Evolutionary conservation across 495 filamentous ascomycete genomes (phyloP).

Genomic region (Aspergillus homomorphus): DNA sequence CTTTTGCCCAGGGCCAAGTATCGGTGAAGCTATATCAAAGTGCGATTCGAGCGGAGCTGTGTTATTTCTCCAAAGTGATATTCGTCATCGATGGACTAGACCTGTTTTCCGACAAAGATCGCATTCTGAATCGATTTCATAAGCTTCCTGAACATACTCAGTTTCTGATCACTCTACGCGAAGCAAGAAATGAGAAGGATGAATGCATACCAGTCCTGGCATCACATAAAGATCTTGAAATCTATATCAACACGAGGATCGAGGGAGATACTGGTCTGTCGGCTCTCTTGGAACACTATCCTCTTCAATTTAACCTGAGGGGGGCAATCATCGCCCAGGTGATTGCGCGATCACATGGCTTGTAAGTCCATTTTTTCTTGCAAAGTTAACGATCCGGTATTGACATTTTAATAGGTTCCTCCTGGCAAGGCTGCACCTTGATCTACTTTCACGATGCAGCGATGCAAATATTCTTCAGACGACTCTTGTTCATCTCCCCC

Average conservation of each 20-base stretch:
- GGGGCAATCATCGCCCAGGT: too few relatives aligned
- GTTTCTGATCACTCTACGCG: constrained; percentile 32
- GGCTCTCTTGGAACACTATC: constrained; percentile 14
- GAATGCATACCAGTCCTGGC: constrained; percentile 17
- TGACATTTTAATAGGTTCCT: too few relatives aligned
- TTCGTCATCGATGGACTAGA: constrained; percentile 36
- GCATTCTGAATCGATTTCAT: constrained; percentile 31
- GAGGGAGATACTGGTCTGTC: too few relatives aligned
- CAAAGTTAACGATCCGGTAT: too few relatives aligned
- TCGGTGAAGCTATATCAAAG: constrained; percentile 33
- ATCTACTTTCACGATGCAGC: constrained; percentile 24
- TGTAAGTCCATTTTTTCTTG: too few relatives aligned
- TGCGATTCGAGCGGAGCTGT: constrained; percentile 35
- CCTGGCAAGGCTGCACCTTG: constrained; percentile 28
- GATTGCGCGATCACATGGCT: too few relatives aligned
- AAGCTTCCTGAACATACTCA: constrained; percentile 37
- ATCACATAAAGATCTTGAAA: constrained; percentile 18
- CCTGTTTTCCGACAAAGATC: constrained; percentile 28
- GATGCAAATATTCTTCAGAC: constrained; percentile 24
- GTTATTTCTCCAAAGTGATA: constrained; percentile 31
- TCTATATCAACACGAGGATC: too few relatives aligned
- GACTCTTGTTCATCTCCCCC: constrained; percentile 28
- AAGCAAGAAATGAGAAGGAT: constrained; percentile 18
- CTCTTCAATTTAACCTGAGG: constrained; percentile 2
- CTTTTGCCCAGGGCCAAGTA: constrained; percentile 17